Evolutionary conservation across 148 eudicot species (phyloP).

Genomic region (Selenicereus undatus): DNA sequence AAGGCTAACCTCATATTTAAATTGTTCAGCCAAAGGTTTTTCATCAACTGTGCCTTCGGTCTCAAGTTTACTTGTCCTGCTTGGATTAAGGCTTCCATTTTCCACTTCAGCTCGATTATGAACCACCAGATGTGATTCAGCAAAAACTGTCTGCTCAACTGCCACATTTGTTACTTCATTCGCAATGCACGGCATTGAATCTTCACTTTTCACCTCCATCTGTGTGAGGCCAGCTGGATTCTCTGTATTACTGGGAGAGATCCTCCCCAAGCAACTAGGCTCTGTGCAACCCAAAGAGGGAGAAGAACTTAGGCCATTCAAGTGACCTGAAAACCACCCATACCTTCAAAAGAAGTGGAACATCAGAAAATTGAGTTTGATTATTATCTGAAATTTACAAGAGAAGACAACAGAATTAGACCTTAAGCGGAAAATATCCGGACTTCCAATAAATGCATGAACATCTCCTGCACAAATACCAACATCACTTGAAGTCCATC

Average conservation of each 20-base stretch:
- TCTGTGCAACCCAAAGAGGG: conserved; percentile 18
- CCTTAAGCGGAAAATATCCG: conserved; percentile 77
- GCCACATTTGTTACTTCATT: conserved; percentile 14
- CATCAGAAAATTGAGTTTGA: conserved; percentile 26
- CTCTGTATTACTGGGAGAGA: conserved; percentile 13
- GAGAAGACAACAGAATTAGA: conserved; percentile 21
- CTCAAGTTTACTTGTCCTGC: conserved; percentile 20
- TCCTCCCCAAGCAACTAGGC: conserved; percentile 27
- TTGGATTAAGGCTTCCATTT: conserved; percentile 28
- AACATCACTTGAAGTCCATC: conserved; percentile 62
- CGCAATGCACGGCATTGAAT: conserved; percentile 10
- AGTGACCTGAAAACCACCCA: conserved; percentile 62
- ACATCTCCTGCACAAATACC: conserved; percentile 57
- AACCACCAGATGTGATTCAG: conserved; percentile 17
- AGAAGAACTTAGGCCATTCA: conserved; percentile 24
- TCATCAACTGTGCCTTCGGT: conserved; percentile 23
- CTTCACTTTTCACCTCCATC: conserved; percentile 16
- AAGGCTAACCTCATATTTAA: conserved; percentile 32
- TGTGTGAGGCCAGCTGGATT: conserved; percentile 17
- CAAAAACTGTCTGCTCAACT: conserved; percentile 21
- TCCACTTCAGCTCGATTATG: conserved; percentile 19
- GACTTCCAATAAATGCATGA: conserved; percentile 53
- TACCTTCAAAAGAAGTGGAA: conserved; percentile 51
- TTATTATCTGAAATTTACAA: not conserved
- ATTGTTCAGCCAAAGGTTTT: conserved; percentile 25